Evolutionary conservation across 176 grass and related monocot species (phyloP).

Genomic region (Leersia perrieri): DNA sequence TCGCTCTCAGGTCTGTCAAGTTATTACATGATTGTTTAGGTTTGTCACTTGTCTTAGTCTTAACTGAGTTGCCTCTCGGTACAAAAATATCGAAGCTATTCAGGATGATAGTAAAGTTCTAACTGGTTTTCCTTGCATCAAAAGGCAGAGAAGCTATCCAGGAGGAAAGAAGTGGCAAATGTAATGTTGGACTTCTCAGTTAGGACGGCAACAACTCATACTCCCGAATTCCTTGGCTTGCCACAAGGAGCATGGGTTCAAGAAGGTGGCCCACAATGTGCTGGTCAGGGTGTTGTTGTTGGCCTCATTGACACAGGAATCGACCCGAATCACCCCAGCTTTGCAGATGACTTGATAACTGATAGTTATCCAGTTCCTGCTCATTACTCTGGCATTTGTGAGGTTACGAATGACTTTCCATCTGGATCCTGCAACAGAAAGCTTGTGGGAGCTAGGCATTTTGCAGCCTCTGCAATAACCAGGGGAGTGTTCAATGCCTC

Average conservation of each 20-base stretch:
- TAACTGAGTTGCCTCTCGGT: conserved; percentile 37
- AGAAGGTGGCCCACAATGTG: conserved; percentile 80
- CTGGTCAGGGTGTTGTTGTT: conserved; percentile 84
- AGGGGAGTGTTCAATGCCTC: conserved; percentile 87
- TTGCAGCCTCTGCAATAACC: conserved; percentile 96
- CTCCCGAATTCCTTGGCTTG: conserved; percentile 89
- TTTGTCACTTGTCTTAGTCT: conserved; percentile 6
- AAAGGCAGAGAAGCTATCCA: conserved; percentile 84
- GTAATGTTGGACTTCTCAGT: conserved; percentile 86
- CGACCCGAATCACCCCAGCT: conserved; percentile 87
- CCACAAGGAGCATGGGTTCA: conserved; percentile 87
- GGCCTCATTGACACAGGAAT: conserved; percentile 95
- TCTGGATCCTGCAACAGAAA: conserved; percentile 98
- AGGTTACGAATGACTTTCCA: conserved; percentile 94
- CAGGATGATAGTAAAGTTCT: conserved; percentile 42
- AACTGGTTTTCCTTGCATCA: conserved; percentile 40
- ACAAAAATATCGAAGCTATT: conserved; percentile 72
- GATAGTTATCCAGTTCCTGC: conserved; percentile 73
- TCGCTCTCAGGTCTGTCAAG: not conserved
- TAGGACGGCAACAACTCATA: conserved; percentile 88
- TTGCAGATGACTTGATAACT: conserved; percentile 62
- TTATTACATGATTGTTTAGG: conserved; percentile 14
- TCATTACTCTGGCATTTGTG: conserved; percentile 85
- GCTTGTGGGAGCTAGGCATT: conserved; percentile 94
- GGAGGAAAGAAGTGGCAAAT: conserved; percentile 80